Percentiles rank a stretch among this genome's conserved stretches.
Conservation (phyloP, 805 yeast species). For the Metschnikowia baotianmanensis region DNA sequence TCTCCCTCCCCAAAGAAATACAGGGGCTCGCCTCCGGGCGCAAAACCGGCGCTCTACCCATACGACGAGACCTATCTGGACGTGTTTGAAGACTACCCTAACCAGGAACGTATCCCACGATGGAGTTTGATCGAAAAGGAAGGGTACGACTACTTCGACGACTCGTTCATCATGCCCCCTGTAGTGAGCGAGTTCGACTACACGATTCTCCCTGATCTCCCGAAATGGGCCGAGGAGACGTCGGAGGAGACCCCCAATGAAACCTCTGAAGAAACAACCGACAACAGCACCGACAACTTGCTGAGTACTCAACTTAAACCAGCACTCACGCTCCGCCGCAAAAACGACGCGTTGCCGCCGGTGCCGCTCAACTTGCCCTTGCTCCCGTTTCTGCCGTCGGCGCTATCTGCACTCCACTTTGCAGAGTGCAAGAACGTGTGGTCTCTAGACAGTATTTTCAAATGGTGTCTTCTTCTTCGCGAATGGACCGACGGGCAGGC, state of each 20-base stretch:
- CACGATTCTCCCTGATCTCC: conserved; percentile 36
- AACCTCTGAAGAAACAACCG: not conserved
- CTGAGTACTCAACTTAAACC: conserved; percentile 3
- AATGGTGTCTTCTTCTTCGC: conserved; percentile 52
- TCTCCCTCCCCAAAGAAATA: conserved; percentile 33
- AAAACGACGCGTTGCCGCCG: conserved; percentile 36
- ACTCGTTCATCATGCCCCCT: conserved; percentile 23
- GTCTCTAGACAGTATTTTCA: conserved; percentile 47
- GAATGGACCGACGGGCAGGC: conserved; percentile 53
- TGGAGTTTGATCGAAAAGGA: conserved; percentile 20
- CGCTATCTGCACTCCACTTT: conserved; percentile 48
- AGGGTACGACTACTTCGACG: conserved; percentile 14
- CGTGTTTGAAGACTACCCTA: conserved; percentile 10
- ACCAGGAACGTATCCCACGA: conserved; percentile 17
- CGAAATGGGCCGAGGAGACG: conserved; percentile 9
- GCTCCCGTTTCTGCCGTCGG: conserved; percentile 54
- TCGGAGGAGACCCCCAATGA: not conserved
- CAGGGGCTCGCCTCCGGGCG: conserved; percentile 23
- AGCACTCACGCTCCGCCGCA: conserved; percentile 10
- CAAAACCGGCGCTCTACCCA: conserved; percentile 4
- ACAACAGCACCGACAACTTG: not conserved
- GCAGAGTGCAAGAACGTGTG: conserved; percentile 46
- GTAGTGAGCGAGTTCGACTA: conserved; percentile 29
- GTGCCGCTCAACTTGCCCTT: conserved; percentile 51
- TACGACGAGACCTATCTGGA: conserved; percentile 11